Percentiles rank a stretch among this genome's conserved stretches.
Conservation (phyloP, 1,284 basidiomycete genomes). For the Fomitopsis schrenkii region DNA sequence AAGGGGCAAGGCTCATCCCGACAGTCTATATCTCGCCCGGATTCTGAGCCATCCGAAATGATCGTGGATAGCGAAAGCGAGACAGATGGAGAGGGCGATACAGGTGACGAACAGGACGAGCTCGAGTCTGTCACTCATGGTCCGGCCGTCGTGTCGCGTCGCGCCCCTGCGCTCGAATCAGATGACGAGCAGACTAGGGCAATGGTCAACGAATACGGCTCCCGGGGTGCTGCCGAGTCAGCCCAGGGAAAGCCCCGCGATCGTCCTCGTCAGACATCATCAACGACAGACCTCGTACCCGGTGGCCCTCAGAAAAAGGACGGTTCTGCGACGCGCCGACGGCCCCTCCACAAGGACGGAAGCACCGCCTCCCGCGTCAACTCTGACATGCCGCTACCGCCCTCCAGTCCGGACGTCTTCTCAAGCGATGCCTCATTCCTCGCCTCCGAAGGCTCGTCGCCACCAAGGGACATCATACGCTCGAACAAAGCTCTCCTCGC, state of each 20-base stretch:
- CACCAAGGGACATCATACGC: background rate
- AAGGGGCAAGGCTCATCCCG: background rate
- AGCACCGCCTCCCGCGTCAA: background rate
- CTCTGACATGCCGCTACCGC: slow-evolving; percentile 6
- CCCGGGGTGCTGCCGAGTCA: background rate
- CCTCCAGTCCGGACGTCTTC: slow-evolving; percentile 10
- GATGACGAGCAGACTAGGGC: slow-evolving; percentile 18
- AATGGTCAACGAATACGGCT: slow-evolving; percentile 11
- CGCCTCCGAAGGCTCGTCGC: background rate
- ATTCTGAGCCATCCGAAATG: background rate
- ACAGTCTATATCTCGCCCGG: background rate
- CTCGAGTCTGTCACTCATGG: slow-evolving; percentile 11
- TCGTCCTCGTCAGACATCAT: background rate
- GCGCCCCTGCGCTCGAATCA: slow-evolving; percentile 10
- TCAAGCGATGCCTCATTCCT: slow-evolving; percentile 9
- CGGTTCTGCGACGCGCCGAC: background rate
- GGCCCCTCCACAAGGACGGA: background rate
- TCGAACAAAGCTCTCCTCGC: background rate
- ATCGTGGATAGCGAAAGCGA: background rate
- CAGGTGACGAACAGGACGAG: slow-evolving; percentile 12
- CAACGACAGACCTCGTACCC: background rate
- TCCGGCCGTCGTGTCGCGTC: background rate
- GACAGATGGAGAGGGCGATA: slow-evolving; percentile 5
- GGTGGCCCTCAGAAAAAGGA: background rate
- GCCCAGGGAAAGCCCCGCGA: background rate